Conservation (phyloP, 2,329 filamentous ascomycete genomes). For the Alternaria viburni region DNA sequence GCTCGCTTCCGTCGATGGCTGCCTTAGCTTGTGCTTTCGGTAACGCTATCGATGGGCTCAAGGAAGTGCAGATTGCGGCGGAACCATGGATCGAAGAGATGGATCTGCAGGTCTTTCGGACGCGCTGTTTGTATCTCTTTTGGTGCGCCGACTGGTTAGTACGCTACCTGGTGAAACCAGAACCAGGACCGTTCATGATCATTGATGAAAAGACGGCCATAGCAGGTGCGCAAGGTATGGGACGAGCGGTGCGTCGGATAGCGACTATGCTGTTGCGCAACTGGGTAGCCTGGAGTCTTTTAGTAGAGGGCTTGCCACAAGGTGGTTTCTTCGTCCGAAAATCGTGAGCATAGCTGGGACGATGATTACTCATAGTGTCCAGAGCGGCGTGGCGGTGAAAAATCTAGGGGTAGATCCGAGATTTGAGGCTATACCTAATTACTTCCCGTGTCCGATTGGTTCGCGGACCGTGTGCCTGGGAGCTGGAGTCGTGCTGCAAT, state of each 20-base stretch:
- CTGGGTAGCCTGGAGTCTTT: slow-evolving; percentile 21
- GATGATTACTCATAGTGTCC: background rate
- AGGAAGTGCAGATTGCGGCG: background rate
- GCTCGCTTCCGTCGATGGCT: slow-evolving; percentile 4
- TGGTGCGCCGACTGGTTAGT: slow-evolving; percentile 20
- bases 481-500: background rate
- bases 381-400: background rate
- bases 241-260: background rate
- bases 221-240: background rate
- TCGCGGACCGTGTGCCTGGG: background rate
- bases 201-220: background rate
- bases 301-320: slow-evolving; percentile 16
- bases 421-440: background rate
- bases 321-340: slow-evolving; percentile 4
- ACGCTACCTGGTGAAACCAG: slow-evolving; percentile 5
- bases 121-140: slow-evolving; percentile 19
- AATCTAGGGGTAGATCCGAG: background rate
- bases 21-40: slow-evolving; percentile 9
- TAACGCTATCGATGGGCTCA: slow-evolving; percentile 8
- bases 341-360: background rate
- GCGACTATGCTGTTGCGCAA: slow-evolving; percentile 14
- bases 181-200: slow-evolving; percentile 7
- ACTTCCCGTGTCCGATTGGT: background rate
- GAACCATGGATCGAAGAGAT: slow-evolving; percentile 8
- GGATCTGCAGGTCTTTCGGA: slow-evolving; percentile 12